Conservation (phyloP, 805 yeast genomes). For the Nakazawaea holstii region DNA sequence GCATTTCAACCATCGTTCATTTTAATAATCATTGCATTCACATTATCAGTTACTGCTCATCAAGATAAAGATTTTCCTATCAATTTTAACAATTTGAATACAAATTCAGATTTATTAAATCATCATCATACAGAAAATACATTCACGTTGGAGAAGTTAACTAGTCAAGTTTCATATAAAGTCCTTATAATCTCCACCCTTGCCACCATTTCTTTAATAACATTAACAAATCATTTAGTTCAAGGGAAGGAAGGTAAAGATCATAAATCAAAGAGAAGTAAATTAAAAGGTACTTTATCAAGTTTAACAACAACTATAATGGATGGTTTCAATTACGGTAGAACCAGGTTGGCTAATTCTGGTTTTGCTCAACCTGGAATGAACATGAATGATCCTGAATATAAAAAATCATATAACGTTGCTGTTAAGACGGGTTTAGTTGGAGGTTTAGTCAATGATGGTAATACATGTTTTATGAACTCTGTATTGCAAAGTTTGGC, state of each 20-base stretch:
- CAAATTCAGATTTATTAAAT: not conserved
- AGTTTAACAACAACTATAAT: conserved; percentile 17
- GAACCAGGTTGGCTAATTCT: conserved; percentile 16
- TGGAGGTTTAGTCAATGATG: conserved; percentile 86
- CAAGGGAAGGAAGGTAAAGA: not conserved
- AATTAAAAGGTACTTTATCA: not conserved
- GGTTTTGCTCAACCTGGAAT: conserved; percentile 9
- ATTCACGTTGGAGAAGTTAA: not conserved
- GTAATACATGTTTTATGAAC: conserved; percentile 94
- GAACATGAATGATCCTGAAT: conserved; percentile 16
- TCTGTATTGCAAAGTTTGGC: conserved; percentile 82
- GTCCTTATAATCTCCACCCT: not conserved
- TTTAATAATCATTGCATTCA: no score
- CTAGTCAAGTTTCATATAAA: not conserved
- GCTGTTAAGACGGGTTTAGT: conserved; percentile 65
- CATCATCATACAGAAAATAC: not conserved
- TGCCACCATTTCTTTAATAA: not conserved
- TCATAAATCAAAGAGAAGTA: not conserved
- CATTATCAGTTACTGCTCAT: no score
- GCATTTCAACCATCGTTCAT: no score
- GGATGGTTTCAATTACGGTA: conserved; percentile 17
- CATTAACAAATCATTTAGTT: conserved; percentile 2
- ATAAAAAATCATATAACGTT: conserved; percentile 16
- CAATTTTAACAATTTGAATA: not conserved
- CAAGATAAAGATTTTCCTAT: no score